Evolutionary conservation across 78 protist genomes (phyloP).

Genomic region (Chrysochromulina tobinii): DNA sequence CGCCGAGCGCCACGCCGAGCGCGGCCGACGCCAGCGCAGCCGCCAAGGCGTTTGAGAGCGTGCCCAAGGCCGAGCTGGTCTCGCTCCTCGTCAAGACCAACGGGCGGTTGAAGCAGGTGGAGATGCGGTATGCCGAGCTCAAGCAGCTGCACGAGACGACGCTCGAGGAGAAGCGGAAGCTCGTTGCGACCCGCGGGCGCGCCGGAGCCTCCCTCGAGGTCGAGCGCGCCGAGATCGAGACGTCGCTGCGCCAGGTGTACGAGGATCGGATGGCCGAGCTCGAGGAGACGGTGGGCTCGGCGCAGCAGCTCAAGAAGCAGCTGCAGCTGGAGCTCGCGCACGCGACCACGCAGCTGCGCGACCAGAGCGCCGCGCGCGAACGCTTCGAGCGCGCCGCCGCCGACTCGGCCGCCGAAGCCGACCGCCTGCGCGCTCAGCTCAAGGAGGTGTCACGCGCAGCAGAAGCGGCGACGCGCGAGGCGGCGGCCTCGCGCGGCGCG

Average conservation of each 20-base stretch:
- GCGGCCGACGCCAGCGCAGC: neutral
- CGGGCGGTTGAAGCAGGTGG: neutral
- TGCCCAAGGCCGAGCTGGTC: constrained; percentile 8
- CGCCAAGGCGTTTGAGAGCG: neutral
- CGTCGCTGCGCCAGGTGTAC: neutral
- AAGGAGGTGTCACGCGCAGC: neutral
- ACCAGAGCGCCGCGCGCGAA: neutral
- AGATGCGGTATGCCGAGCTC: neutral
- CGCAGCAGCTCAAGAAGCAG: neutral
- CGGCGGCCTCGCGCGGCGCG: neutral
- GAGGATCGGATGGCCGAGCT: neutral
- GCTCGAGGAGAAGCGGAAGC: constrained; percentile 16
- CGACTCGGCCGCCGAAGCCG: neutral
- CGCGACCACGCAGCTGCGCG: neutral
- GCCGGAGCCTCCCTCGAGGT: neutral
- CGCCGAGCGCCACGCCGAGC: too few species aligned
- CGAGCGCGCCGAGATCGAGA: neutral
- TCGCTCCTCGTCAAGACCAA: constrained; percentile 5
- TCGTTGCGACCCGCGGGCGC: neutral
- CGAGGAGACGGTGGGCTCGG: neutral
- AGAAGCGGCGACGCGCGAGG: neutral
- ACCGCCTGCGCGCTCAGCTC: too few species aligned
- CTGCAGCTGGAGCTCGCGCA: neutral
- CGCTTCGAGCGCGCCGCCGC: neutral
- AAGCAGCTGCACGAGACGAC: neutral